Evolutionary conservation across 192 early-diverging fungal genomes (phyloP), one percentile per base, ranked within the genome.

Genomic region (Mortierella claussenii): DNA sequence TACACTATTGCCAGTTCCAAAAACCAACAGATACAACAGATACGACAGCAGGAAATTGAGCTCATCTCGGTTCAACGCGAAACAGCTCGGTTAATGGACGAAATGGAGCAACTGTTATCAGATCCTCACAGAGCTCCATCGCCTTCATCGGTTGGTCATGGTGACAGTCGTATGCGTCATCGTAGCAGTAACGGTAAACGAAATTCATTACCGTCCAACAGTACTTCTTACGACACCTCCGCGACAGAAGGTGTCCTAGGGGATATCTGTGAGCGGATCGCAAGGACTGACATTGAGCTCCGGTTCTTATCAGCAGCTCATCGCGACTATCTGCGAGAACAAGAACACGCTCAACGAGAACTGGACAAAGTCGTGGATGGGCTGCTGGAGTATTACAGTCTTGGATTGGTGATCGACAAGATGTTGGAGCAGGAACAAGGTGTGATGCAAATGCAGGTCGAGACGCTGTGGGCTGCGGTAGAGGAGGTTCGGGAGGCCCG

Each of bases 51-150:
- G 18, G 73, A 76, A 36, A 59, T 76, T 20, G 73, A 76, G 31
- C 40, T 76, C 47, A 76, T 76, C 27, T 62, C 73, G 13, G 59
- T 67, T 9, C 73, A 76, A 24, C 56, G 73, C 1, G 73, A 76
- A 26, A 66, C 55, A 0, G 18, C 64, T 9, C 40, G 73, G 7
- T 17, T 76, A 12, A 55, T 28, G 34, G 58, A 60, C 1, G 73
- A 76, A 26, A 65, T 76, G 59, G 73, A 76, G 4, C 73, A 76
- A 31, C 45, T 76, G 6, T 42, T 76, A 20, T 76, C 73, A 13
- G 50, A 76, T 27, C 73, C 73, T 18, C 15, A 21, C 50, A 17
- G 1, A 26, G 12, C 49, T 26, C 27, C 27, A 40, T 40, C 37
- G 13, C 13, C 45, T 18, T 47, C 45, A 47, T 47, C 20, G 5